Base-by-base conservation (phyloP, 495 filamentous ascomycete species). In the Polyplosphaeria fusca region DNA sequence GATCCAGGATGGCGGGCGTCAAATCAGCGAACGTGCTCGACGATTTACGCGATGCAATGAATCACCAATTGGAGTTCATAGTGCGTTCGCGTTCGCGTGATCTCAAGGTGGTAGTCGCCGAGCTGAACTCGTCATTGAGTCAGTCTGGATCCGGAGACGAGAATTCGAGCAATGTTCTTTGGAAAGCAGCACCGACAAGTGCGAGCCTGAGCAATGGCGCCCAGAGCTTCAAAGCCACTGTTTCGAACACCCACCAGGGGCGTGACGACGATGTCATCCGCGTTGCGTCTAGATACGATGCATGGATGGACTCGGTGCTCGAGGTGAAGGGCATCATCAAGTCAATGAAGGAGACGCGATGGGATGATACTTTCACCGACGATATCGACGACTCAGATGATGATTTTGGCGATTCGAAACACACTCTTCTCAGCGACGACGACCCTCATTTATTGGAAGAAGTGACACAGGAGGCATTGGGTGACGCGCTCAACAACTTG, bases 301-400 rank as follows among this genome's bases (percentile, higher is more conserved):
- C 72, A 2, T 97, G 91, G 89, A 76, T 82, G 22, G 68, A 71
- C 7, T 75, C 80, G 2, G 80, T 95, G 14, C 73, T 83, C 45
- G 77, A 79, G 41, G 76, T 85, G 2, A 76, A 76, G 11, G 70
- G 73, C 13, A 76, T 84, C 12, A 81, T 94, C 25, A 80, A 85
- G 24, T 79, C 81, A 19, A 74, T 96, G 39, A 82, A 76, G 52
- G 77, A 80, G 11, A 78, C 81, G 26, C 80, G 79, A 50, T 95
- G 90, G 86, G 83, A 86, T 20, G 86, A 91, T 52, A 81, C 89
- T 27, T 71, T 89, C 13, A 85, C 93, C 26, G 80, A 82, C 23
- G 83, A 86, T 45, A 78, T 83, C 37, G 85, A 91, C 39, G 81
- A 86, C 30, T 49, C 37, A 1, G 81, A 85, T 1, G 77, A 58